phyloP scores from a whole-genome alignment of 495 filamentous ascomycete species.

The Sabuloglossum arenarium region DNA sequence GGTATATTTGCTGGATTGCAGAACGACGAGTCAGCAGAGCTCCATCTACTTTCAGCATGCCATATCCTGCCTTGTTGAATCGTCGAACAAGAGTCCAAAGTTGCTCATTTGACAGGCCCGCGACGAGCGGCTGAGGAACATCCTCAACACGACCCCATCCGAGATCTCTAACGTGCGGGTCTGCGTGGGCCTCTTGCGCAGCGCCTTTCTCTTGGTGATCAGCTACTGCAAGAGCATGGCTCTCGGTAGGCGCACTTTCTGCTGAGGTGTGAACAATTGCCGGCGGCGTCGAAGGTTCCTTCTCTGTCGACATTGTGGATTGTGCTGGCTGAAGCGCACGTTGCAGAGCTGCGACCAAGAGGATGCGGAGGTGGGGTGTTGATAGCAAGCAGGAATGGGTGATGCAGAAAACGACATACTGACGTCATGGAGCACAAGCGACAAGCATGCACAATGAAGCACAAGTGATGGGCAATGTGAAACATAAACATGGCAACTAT shows the following conservation, averaged over 20 bases:
- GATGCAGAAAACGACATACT: no score
- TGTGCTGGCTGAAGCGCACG: no score
- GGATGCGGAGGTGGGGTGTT: no score
- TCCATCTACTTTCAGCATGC: no score
- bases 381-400: no score
- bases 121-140: constrained; percentile 42
- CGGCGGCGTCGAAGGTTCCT: no score
- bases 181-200: constrained; percentile 23
- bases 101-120: constrained; percentile 61
- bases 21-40: background rate
- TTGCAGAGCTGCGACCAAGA: no score
- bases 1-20: constrained; percentile 60
- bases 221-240: constrained; percentile 25
- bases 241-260: constrained; percentile 20
- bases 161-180: constrained; percentile 36
- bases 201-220: constrained; percentile 27
- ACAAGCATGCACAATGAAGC: no score
- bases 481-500: no score
- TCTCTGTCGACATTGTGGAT: no score
- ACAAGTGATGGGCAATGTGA: no score
- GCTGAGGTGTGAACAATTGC: background rate
- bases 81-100: constrained; percentile 61
- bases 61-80: constrained; percentile 84
- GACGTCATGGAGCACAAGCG: no score
- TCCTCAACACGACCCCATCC: constrained; percentile 47